phyloP scores from a whole-genome alignment of 805 yeast genomes.

The Hermanozyma aechmeae region DNA sequence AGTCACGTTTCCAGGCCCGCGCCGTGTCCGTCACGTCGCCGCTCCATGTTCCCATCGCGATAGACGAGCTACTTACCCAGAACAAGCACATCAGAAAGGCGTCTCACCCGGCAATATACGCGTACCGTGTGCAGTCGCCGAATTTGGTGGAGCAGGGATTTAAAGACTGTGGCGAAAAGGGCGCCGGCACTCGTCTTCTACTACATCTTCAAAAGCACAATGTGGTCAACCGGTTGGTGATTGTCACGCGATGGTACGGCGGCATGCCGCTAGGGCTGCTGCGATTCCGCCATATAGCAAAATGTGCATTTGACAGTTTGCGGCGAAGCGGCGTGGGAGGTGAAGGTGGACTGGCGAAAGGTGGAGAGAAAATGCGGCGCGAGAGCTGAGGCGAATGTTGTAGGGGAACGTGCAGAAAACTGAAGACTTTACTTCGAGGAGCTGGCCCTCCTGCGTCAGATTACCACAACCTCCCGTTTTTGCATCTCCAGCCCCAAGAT shows the following conservation, averaged over 20 bases:
- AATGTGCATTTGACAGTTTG: slow-evolving; percentile 45
- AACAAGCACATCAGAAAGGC: slow-evolving; percentile 49
- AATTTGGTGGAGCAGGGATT: slow-evolving; percentile 43
- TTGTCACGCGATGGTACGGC: slow-evolving; percentile 78
- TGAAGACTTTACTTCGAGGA: too few species aligned
- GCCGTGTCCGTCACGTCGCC: slow-evolving; percentile 31
- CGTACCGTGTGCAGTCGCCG: slow-evolving; percentile 40
- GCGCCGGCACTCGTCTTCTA: slow-evolving; percentile 57
- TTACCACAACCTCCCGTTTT: too few species aligned
- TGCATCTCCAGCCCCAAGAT: too few species aligned
- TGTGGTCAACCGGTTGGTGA: slow-evolving; percentile 46
- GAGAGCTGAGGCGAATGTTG: too few species aligned
- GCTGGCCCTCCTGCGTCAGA: too few species aligned
- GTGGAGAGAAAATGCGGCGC: too few species aligned
- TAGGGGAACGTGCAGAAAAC: too few species aligned
- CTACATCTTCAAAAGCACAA: slow-evolving; percentile 40
- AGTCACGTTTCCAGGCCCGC: slow-evolving; percentile 63
- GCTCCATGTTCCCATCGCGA: slow-evolving; percentile 32
- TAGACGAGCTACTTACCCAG: slow-evolving; percentile 31
- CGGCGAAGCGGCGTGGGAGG: slow-evolving; percentile 4
- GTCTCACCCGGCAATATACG: slow-evolving; percentile 64
- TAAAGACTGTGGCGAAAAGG: slow-evolving; percentile 65
- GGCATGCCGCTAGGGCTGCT: slow-evolving; percentile 67
- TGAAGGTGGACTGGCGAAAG: too few species aligned
- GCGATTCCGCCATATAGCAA: slow-evolving; percentile 59